Evolutionary conservation across 1,284 basidiomycete genomes (phyloP).

Genomic region (Melanopsichium pennsylvanicum): DNA sequence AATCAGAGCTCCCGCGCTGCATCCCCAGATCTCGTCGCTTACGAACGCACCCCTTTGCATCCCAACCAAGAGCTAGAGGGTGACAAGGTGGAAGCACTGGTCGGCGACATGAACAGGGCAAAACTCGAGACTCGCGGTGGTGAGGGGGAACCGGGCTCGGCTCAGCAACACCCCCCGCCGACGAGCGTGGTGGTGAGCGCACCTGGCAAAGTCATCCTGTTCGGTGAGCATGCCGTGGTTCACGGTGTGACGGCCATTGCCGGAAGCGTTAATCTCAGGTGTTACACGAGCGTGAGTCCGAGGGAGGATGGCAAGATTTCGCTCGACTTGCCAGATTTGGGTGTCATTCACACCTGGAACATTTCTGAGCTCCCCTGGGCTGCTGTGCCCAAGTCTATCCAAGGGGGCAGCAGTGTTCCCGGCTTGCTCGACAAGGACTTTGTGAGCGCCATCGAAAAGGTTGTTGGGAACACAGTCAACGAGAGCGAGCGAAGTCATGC

Average conservation of each 20-base stretch:
- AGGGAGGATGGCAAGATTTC: slow-evolving; percentile 78
- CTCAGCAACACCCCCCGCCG: slow-evolving; percentile 36
- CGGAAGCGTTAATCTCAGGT: slow-evolving; percentile 91
- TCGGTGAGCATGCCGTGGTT: slow-evolving; percentile 98
- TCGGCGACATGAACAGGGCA: slow-evolving; percentile 49
- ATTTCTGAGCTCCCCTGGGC: slow-evolving; percentile 84
- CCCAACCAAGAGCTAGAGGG: slow-evolving; percentile 8
- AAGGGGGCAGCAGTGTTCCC: slow-evolving; percentile 71
- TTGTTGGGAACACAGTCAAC: slow-evolving; percentile 51
- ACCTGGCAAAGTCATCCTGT: slow-evolving; percentile 97
- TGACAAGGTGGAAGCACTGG: slow-evolving; percentile 40
- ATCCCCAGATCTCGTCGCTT: slow-evolving; percentile 34
- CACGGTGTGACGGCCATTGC: slow-evolving; percentile 96
- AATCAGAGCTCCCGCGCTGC: slow-evolving; percentile 32
- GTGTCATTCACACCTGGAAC: slow-evolving; percentile 83
- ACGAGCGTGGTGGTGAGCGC: slow-evolving; percentile 67
- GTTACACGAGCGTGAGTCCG: slow-evolving; percentile 84
- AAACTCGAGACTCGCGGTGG: slow-evolving; percentile 58
- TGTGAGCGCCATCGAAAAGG: slow-evolving; percentile 41
- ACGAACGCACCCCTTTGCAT: slow-evolving; percentile 43
- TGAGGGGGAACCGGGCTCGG: slow-evolving; percentile 40
- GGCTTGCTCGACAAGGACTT: slow-evolving; percentile 60
- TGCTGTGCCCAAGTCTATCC: slow-evolving; percentile 66
- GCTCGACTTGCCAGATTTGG: slow-evolving; percentile 82
- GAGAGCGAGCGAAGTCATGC: slow-evolving; percentile 67